Base-by-base conservation (phyloP, 192 early-diverging fungal species). In the Phycomyces nitens region DNA sequence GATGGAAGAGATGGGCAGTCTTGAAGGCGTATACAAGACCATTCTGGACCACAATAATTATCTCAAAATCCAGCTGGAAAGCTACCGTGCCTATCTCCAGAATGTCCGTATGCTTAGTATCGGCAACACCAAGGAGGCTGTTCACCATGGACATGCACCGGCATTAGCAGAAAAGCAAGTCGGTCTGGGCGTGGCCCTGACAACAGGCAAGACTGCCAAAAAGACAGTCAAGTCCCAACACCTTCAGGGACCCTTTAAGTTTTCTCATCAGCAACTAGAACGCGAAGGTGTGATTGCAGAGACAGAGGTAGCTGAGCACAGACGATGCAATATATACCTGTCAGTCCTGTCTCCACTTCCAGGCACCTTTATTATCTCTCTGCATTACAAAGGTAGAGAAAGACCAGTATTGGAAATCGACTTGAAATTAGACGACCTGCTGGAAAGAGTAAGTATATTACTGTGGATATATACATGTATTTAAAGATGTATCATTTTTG, bases 41-140 rank as follows among this genome's bases (percentile, higher is more conserved):
- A 97, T 97, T 65, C 81, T 88, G 52, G 93, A 94, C 60, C 94
- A 97, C 77, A 97, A 97, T 82, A 89, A 95, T 57, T 97, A 94
- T 60, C 74, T 94, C 44, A 71, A 84, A 49, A 84, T 84, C 54
- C 94, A 97, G 76, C 77, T 97, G 56, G 94, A 97, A 58, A 87
- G 86, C 22, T 97, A 97, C 76, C 93, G 93, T 79, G 92, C 93
- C 7, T 97, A 97, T 63, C 73, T 97, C 38, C 88, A 92, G 69
- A 97, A 97, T 54, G 94, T 97, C 47, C 89, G 94, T 39, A 85
- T 88, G 60, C 86, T 94, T 73, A 85, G 82, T 69, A 47, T 18
- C 3, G 44, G 44, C 11, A 47, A 18, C 44, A 47, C 44, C 12
- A 14, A 47, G 44, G 44, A 47, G 15, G 15, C 18, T 14, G 44